Conservation (phyloP, 345 rosid genomes). For the Psidium friedrichsthalianum region DNA sequence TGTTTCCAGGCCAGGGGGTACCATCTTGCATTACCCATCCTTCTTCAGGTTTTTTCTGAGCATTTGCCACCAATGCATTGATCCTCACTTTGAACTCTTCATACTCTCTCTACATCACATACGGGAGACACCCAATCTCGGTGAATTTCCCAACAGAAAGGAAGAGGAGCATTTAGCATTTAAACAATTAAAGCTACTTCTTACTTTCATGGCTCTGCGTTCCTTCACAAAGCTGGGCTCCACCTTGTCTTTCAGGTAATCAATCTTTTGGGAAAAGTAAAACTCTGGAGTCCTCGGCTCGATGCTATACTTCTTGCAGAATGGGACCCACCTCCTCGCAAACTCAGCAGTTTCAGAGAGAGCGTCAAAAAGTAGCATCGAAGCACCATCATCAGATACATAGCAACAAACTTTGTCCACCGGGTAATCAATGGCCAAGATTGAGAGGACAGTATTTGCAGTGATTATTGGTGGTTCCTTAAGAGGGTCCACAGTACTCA, state of each 20-base stretch:
- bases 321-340: slow-evolving; percentile 97
- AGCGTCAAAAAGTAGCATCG: slow-evolving; percentile 86
- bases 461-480: slow-evolving; percentile 97
- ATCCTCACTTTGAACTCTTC: slow-evolving; percentile 96
- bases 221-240: slow-evolving; percentile 92
- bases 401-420: slow-evolving; percentile 84
- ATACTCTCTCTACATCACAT: slow-evolving; percentile 67
- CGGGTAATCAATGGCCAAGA: slow-evolving; percentile 72
- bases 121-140: neutral
- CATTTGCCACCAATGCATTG: slow-evolving; percentile 83
- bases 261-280: slow-evolving; percentile 86
- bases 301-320: slow-evolving; percentile 73
- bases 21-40: slow-evolving; percentile 99
- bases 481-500: slow-evolving; percentile 94
- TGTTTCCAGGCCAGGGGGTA: slow-evolving; percentile 99
- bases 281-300: slow-evolving; percentile 95
- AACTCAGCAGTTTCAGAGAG: slow-evolving; percentile 87
- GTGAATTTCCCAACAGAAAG: neutral
- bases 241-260: slow-evolving; percentile 90
- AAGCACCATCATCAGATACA: slow-evolving; percentile 96
- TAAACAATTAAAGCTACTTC: neutral
- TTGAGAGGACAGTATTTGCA: slow-evolving; percentile 88
- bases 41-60: slow-evolving; percentile 96
- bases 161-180: neutral
- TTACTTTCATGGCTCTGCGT: slow-evolving; percentile 94